Evolutionary conservation across 768 basidiomycete genomes (phyloP), one percentile per base, ranked within the genome.

Genomic region (Tylopilus cervinicoccineus): DNA sequence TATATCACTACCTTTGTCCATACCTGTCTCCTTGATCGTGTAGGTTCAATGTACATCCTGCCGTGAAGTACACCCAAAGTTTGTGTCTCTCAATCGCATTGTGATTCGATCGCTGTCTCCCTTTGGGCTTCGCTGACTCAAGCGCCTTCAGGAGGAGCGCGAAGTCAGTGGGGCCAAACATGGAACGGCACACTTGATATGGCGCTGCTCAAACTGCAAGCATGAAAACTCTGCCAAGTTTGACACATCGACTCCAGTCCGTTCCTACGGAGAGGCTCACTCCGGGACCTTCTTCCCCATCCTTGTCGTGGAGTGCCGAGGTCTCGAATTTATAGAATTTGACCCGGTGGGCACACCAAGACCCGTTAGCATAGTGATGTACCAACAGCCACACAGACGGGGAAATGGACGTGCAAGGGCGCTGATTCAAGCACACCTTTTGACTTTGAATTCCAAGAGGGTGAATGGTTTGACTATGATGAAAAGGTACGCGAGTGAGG

Each of bases 401-500:
- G 92, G 0, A 68, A 58, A 1, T 95, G 92, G 92, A 80, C 75
- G 58, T 90, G 88, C 56, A 72, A 73, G 36, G 92, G 93, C 7
- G 63, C 62, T 5, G 77, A 74, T 32, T 74, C 73, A 1, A 77
- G 78, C 6, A 77, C 77, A 0, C 46, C 63, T 5, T 93, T 93
- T 9, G 80, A 89, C 3, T 75, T 89, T n/a, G 81, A 84, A 27
- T 70, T 62, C 41, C 28, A 47, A 24, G 45, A 59, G 0, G 81
- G 84, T 63, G 63, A 65, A 49, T 95, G 93, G 93, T 79, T 74
- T 12, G 92, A 93, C 58, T 95, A 95, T 56, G 92, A 95, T 56
- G 92, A 95, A 65, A 91, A 93, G 78, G 92, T 85, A 52, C 37
- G 48, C 41, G 29, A 16, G 17, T 19, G 16, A 24, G 12, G 23